These are phyloP conservation scores for Penicillium sp. DNA, from an alignment of 2,329 filamentous ascomycete genomes.

Conservation along the genomic window DNA sequence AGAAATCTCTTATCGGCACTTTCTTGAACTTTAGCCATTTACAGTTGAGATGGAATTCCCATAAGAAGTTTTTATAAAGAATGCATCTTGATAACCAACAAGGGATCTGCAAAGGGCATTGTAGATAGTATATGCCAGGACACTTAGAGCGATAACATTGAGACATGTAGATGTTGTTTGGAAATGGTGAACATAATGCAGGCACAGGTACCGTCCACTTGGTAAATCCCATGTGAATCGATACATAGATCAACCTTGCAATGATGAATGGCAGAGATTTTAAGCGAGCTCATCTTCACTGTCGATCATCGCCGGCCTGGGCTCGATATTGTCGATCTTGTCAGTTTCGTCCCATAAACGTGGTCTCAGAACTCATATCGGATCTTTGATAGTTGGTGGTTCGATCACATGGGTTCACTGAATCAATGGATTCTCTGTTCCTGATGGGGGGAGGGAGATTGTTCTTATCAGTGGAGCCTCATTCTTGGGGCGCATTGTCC, in stretches of 20 bases:
- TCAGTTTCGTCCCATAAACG: neutral
- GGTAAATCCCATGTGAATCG: neutral
- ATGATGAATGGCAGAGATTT: constrained; percentile 4
- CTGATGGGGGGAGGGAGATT: constrained; percentile 2
- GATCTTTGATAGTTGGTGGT: constrained; percentile 10
- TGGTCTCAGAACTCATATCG: constrained; percentile 3
- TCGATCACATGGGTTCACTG: neutral
- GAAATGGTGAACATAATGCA: neutral
- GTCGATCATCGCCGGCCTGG: constrained; percentile 17
- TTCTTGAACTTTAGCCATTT: neutral
- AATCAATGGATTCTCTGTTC: neutral
- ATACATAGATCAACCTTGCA: neutral
- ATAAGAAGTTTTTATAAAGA: neutral
- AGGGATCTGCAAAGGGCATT: constrained; percentile 15
- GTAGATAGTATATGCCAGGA: constrained; percentile 15
- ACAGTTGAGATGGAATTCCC: neutral
- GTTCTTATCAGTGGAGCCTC: constrained; percentile 21
- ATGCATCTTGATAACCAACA: neutral
- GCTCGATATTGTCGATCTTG: neutral
- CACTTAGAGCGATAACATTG: constrained; percentile 1
- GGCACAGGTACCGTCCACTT: constrained; percentile 3
- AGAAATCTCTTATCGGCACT: neutral
- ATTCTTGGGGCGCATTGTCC: constrained; percentile 8
- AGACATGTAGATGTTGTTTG: neutral
- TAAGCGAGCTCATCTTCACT: constrained; percentile 18